Conservation (phyloP, 164 flowering plant genomes). For the Amborella trichopoda region DNA sequence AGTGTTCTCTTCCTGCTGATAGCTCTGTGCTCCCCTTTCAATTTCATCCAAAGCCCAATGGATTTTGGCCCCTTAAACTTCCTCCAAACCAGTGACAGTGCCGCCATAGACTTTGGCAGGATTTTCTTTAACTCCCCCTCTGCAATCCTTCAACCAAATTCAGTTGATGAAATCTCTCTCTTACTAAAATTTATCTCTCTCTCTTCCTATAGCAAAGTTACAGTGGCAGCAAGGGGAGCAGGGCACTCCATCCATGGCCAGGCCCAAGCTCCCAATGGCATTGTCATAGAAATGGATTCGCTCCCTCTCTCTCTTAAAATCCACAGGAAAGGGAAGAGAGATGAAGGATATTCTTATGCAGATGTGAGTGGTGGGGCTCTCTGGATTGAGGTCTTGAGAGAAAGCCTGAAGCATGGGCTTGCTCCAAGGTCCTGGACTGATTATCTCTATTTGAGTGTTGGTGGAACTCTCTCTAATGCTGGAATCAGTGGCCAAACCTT, state of each 20-base stretch:
- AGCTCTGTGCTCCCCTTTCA: too few relatives aligned
- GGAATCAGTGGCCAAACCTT: slow-evolving; percentile 46
- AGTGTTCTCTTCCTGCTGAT: too few relatives aligned
- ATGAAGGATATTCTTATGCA: slow-evolving; percentile 14
- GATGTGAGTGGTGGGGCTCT: slow-evolving; percentile 34
- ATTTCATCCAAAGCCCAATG: slow-evolving; percentile 27
- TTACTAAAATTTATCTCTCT: slow-evolving; percentile 13
- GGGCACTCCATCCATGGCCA: slow-evolving; percentile 35
- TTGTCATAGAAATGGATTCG: slow-evolving; percentile 27
- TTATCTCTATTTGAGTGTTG: slow-evolving; percentile 27
- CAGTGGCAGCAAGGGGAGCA: slow-evolving; percentile 28
- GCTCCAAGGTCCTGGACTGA: slow-evolving; percentile 45
- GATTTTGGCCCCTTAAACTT: slow-evolving; percentile 21
- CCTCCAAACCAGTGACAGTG: slow-evolving; percentile 13
- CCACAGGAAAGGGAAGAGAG: slow-evolving; percentile 5
- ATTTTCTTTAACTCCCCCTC: slow-evolving; percentile 20
- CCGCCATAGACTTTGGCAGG: slow-evolving; percentile 23
- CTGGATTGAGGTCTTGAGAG: slow-evolving; percentile 29
- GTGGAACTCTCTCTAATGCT: slow-evolving; percentile 40
- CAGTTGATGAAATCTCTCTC: slow-evolving; percentile 19
- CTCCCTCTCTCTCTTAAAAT: slow-evolving; percentile 17
- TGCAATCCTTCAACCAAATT: slow-evolving; percentile 20
- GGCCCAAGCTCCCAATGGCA: slow-evolving; percentile 27
- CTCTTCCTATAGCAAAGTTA: slow-evolving; percentile 17
- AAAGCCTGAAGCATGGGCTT: slow-evolving; percentile 20